Evolutionary conservation across 176 grass and related monocot genomes (phyloP).

Genomic region (Saccharum officinarum): DNA sequence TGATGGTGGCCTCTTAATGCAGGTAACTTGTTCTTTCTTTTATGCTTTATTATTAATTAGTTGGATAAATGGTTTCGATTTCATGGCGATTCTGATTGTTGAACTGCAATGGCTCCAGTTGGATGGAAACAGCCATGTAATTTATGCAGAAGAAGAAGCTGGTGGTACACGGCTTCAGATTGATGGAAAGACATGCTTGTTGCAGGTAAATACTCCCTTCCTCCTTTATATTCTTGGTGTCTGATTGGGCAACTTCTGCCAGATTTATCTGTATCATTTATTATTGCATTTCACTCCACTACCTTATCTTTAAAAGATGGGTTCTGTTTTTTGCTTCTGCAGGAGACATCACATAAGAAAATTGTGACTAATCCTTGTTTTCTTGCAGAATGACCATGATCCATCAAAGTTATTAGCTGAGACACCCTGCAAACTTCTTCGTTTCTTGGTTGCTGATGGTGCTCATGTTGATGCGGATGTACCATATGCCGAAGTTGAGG

Average conservation of each 20-base stretch:
- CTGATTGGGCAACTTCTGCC: neutral
- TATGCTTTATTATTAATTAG: constrained; percentile 8
- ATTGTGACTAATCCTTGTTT: constrained; percentile 2
- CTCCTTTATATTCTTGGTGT: neutral
- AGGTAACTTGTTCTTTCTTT: constrained; percentile 51
- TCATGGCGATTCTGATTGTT: constrained; percentile 22
- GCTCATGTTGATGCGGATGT: constrained; percentile 85
- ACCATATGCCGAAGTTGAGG: constrained; percentile 94
- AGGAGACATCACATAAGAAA: neutral
- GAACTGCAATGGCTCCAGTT: constrained; percentile 52
- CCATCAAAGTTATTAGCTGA: constrained; percentile 93
- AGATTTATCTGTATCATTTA: neutral
- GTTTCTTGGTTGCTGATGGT: constrained; percentile 90
- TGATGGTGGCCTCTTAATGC: constrained; percentile 96
- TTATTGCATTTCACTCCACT: constrained; percentile 13
- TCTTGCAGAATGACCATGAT: constrained; percentile 96
- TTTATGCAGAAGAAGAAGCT: constrained; percentile 97
- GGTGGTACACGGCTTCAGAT: constrained; percentile 92
- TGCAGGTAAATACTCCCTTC: constrained; percentile 58
- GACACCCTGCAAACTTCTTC: constrained; percentile 98
- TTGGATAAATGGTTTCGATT: constrained; percentile 11
- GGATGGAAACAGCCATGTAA: constrained; percentile 94
- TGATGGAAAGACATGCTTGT: constrained; percentile 91
- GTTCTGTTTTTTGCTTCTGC: neutral
- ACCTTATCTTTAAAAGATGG: constrained; percentile 6